Percentiles rank a stretch among this genome's conserved stretches.
Conservation (phyloP, 257 asterid genomes). For the Forsythia viridissima region DNA sequence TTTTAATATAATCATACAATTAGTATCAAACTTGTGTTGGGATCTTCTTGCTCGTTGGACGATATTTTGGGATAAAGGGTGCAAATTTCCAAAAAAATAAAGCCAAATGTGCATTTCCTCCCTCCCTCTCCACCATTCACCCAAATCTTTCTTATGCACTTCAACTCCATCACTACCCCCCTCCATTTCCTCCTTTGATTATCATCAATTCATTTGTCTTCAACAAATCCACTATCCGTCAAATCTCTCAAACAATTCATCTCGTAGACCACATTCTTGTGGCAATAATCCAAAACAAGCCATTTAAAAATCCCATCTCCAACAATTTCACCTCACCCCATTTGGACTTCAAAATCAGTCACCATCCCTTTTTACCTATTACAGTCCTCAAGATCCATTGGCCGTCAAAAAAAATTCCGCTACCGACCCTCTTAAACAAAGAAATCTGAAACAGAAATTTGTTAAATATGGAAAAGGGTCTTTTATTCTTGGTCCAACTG, state of each 20-base stretch:
- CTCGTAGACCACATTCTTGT: conserved; percentile 56
- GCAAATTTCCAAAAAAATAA: too few species aligned
- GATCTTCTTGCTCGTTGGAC: too few species aligned
- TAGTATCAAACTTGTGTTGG: too few species aligned
- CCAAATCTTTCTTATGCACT: not conserved
- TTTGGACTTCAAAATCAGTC: conserved; percentile 66
- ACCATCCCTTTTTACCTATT: conserved; percentile 70
- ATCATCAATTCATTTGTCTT: conserved; percentile 1
- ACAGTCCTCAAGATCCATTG: conserved; percentile 76
- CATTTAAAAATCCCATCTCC: conserved; percentile 43
- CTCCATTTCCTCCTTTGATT: not conserved
- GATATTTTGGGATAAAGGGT: too few species aligned
- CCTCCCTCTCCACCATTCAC: not conserved
- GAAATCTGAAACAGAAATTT: conserved; percentile 55
- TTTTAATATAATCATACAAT: too few species aligned
- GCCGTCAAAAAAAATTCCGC: conserved; percentile 72
- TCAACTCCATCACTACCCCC: not conserved
- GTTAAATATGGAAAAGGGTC: conserved; percentile 44
- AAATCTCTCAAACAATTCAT: not conserved
- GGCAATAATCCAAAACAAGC: conserved; percentile 61
- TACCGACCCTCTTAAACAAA: conserved; percentile 75
- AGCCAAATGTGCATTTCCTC: too few species aligned
- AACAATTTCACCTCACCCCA: conserved; percentile 19
- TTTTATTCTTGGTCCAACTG: conserved; percentile 83
- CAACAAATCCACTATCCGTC: conserved; percentile 24